Evolutionary conservation across 2,329 filamentous ascomycete species (phyloP).

Genomic region (Ciborinia camelliae): DNA sequence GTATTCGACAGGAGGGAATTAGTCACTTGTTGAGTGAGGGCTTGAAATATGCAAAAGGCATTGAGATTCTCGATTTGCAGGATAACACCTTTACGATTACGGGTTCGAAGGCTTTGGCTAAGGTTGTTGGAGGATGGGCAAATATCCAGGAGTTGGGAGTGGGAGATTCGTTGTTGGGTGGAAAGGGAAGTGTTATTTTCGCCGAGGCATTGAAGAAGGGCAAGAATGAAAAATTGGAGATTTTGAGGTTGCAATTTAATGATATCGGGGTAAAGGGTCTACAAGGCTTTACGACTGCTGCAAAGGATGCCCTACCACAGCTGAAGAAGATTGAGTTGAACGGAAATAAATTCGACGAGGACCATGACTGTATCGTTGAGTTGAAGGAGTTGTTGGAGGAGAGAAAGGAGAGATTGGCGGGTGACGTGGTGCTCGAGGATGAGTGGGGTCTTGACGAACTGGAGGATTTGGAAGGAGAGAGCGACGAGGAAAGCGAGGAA

Average conservation of each 20-base stretch:
- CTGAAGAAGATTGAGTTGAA: slow-evolving; percentile 89
- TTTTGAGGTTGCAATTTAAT: slow-evolving; percentile 85
- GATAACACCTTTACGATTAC: slow-evolving; percentile 93
- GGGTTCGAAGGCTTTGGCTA: slow-evolving; percentile 75
- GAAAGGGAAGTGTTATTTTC: slow-evolving; percentile 71
- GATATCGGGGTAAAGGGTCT: slow-evolving; percentile 80
- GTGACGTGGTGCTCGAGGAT: slow-evolving; percentile 67
- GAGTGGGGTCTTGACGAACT: slow-evolving; percentile 83
- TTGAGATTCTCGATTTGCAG: slow-evolving; percentile 83
- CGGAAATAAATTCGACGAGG: slow-evolving; percentile 90
- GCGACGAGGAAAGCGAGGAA: slow-evolving; percentile 66
- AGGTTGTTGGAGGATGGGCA: slow-evolving; percentile 70
- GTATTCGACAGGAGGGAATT: slow-evolving; percentile 92
- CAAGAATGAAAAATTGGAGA: slow-evolving; percentile 74
- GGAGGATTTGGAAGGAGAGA: slow-evolving; percentile 74
- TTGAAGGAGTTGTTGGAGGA: slow-evolving; percentile 70
- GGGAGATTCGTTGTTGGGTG: slow-evolving; percentile 80
- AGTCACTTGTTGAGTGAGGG: slow-evolving; percentile 75
- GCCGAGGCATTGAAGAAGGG: slow-evolving; percentile 70
- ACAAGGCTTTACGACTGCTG: slow-evolving; percentile 66
- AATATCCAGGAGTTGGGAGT: slow-evolving; percentile 79
- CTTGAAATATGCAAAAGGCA: slow-evolving; percentile 62
- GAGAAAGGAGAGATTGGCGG: slow-evolving; percentile 71
- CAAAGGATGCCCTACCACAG: slow-evolving; percentile 64
- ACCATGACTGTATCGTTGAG: slow-evolving; percentile 67